Evolutionary conservation across 192 early-diverging fungal species (phyloP), one percentile per base, ranked within the genome.

Genomic region (Gonapodya prolifera): DNA sequence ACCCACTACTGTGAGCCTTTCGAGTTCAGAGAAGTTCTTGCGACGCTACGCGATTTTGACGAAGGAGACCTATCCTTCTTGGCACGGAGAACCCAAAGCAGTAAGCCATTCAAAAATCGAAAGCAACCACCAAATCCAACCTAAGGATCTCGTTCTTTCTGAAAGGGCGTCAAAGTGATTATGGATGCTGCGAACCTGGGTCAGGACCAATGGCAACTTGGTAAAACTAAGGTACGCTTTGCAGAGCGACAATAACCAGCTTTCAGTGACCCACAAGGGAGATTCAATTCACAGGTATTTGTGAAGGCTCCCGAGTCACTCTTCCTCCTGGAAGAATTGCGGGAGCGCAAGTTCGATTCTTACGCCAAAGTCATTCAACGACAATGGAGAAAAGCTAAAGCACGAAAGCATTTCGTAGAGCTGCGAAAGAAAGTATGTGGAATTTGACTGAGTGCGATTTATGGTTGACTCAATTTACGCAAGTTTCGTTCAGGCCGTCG

Each of bases 311-410:
- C 97, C 30, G 97, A 99, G 81, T 94, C 93, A 1, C 86, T 94
- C 30, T 98, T 96, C 80, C 86, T 93, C 1, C 85, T 98, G 1
- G 97, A 99, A 86, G 92, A 91, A 80, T 83, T 91, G 81, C 92
- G 96, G 36, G 97, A 99, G 74, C 89, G 90, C 70, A 98, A 98
- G 85, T 99, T 95, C 91, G 95, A 99, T 81, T 89, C 86, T 76
- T 98, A 95, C 91, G 97, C 93, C 0, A 84, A 79, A 28, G 85
- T 82, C 34, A 92, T 94, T 75, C 93, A 94, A 81, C 87, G 90
- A n/a, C 89, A 83, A 78, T 94, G 90, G 90, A 86, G 87, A 32
- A 83, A 84, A 45, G 89, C 89, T 80, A 97, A 97, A 84, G 89
- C 92, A 79, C 88, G 93, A 34, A 90, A 96, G 70, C 91, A 93